Base-by-base conservation (phyloP, 2,329 filamentous ascomycete genomes). In the Pseudocercospora ulei region DNA sequence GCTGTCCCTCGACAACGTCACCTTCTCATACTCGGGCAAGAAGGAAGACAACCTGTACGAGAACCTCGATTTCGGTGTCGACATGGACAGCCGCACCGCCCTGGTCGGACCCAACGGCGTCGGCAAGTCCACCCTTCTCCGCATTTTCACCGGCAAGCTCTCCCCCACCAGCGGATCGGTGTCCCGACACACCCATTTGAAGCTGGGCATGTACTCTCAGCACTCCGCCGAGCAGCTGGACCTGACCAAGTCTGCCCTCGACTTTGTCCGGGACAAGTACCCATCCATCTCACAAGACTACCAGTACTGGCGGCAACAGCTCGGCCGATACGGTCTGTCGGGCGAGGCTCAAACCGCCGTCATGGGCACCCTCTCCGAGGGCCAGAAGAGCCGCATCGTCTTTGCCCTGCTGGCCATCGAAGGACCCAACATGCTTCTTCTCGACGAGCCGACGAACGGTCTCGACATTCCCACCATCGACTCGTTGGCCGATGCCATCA, bases 361-460 rank as follows among this genome's bases (percentile, higher is more conserved):
- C 61, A 98, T 98, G 80, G 92, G 90, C 48, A 98, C 90, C 9
- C 72, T 98, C 53, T 96, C 90, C 47, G 90, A 98, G 62, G 90
- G 90, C 38, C 90, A 98, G 69, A 93, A 93, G 76, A 87, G 80
- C 59, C 82, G 92, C 75, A 95, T 98, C 59, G 90, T 98, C 26
- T 98, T 98, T 62, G 90, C 90, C 25, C 72, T 98, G 54, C 71
- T 98, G 50, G 90, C 90, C 51, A 95, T 98, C 52, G 90, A 98
- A 56, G 70, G 78, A 17, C 90, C 90, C 55, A 98, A 98, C 74
- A 98, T 98, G 90, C 68, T 98, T 55, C 67, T 98, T 54, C 77
- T 98, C 40, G 90, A 98, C 70, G 90, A 98, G 71, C 92, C 90
- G 64, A 98, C 90, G 62, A 98, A 98, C 78, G 90, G 90, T 75